These are phyloP conservation scores for Volvariella surrecta DNA, from an alignment of 1,284 basidiomycete genomes.

Conservation along the genomic window DNA sequence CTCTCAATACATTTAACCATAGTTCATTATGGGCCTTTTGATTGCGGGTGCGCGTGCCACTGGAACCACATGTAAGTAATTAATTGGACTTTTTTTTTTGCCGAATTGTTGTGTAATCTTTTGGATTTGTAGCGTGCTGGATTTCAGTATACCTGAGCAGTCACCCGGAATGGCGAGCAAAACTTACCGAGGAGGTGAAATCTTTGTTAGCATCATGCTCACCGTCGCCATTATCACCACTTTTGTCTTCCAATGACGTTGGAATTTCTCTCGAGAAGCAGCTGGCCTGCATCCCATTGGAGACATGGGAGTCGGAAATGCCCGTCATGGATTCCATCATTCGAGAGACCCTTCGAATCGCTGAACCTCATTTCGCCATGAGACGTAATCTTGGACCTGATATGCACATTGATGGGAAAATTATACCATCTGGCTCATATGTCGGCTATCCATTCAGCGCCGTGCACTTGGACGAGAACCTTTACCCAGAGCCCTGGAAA, in stretches of 20 bases:
- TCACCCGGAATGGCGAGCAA: slow-evolving; percentile 51
- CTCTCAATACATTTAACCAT: no score
- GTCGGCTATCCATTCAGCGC: slow-evolving; percentile 71
- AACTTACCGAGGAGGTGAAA: slow-evolving; percentile 51
- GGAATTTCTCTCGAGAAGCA: slow-evolving; percentile 31
- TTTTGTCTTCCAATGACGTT: slow-evolving; percentile 1
- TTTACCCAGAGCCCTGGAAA: slow-evolving; percentile 67
- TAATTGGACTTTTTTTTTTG: not conserved
- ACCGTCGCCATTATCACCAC: slow-evolving; percentile 11
- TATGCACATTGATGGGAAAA: slow-evolving; percentile 51
- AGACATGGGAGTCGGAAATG: slow-evolving; percentile 56
- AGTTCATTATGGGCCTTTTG: slow-evolving; percentile 74
- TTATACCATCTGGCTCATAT: slow-evolving; percentile 60
- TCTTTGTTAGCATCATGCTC: slow-evolving; percentile 45
- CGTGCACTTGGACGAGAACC: slow-evolving; percentile 57
- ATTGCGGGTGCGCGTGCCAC: slow-evolving; percentile 70
- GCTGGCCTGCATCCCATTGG: slow-evolving; percentile 51
- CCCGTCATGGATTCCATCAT: slow-evolving; percentile 64
- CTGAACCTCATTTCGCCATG: slow-evolving; percentile 72
- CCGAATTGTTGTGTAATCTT: slow-evolving; percentile 4
- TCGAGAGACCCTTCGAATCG: slow-evolving; percentile 64
- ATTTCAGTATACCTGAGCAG: slow-evolving; percentile 58
- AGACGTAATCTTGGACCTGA: slow-evolving; percentile 65
- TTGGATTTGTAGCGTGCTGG: slow-evolving; percentile 48
- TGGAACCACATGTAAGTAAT: slow-evolving; percentile 48